A percentile compares a stretch with the other conserved stretches of the same genome.
Conservation (phyloP, 192 early-diverging fungal genomes). For the Coemansia sp. region DNA sequence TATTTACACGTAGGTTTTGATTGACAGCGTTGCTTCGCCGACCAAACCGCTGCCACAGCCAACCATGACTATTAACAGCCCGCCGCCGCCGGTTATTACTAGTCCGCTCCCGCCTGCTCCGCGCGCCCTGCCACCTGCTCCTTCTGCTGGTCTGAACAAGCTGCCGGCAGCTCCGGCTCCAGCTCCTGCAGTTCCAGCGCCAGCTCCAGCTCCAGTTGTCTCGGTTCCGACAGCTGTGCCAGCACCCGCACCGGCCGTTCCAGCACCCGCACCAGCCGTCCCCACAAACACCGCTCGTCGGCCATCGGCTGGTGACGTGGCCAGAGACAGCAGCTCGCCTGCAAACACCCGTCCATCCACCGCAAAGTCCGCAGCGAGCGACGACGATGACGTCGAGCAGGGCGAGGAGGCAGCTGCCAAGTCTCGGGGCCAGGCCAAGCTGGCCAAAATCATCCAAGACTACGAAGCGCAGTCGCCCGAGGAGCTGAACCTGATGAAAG, state of each 20-base stretch:
- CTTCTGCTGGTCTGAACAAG: slow-evolving; percentile 1
- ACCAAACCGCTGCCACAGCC: slow-evolving; percentile 44
- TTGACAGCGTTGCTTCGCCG: slow-evolving; percentile 3
- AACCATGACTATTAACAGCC: slow-evolving; percentile 13
- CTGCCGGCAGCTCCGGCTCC: slow-evolving; percentile 9
- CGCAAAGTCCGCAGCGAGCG: slow-evolving; percentile 1
- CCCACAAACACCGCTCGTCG: not conserved
- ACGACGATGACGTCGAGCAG: not conserved
- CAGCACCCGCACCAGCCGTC: slow-evolving; percentile 17
- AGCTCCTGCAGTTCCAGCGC: not conserved
- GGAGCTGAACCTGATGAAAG: slow-evolving; percentile 65
- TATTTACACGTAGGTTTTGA: not conserved
- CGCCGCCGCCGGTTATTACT: slow-evolving; percentile 11
- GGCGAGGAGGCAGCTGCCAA: slow-evolving; percentile 2
- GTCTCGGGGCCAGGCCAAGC: slow-evolving; percentile 24
- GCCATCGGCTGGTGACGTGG: not conserved
- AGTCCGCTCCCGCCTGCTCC: slow-evolving; percentile 24
- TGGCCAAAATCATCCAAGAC: slow-evolving; percentile 70
- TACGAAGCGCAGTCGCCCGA: slow-evolving; percentile 65
- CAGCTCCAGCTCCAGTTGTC: slow-evolving; percentile 1
- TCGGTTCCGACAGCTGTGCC: not conserved
- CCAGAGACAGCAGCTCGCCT: not conserved
- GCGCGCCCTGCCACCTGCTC: slow-evolving; percentile 18
- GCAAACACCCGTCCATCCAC: not conserved
- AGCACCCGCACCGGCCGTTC: slow-evolving; percentile 4